A percentile compares a stretch with the other conserved stretches of the same genome.
Conservation (phyloP, 371 early-diverging fungal species). For the Dichotomocladium elegans region DNA sequence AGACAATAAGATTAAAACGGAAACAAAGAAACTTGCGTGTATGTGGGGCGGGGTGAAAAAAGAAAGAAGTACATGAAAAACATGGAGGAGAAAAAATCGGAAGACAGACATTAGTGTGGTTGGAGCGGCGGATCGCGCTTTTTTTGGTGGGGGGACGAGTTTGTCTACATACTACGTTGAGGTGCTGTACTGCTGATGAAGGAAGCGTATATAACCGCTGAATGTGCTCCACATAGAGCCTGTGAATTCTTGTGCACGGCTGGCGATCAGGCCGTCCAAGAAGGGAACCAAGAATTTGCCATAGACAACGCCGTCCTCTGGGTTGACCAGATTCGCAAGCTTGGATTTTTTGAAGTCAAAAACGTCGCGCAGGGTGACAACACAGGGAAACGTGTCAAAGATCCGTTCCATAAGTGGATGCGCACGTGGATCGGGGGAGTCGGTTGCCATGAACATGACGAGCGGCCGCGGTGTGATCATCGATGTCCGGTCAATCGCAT, state of each 20-base stretch:
- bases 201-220: slow-evolving; percentile 22
- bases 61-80: no score
- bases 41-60: no score
- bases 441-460: slow-evolving; percentile 43
- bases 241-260: slow-evolving; percentile 30
- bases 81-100: no score
- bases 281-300: slow-evolving; percentile 38
- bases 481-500: slow-evolving; percentile 17
- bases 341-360: slow-evolving; percentile 20
- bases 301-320: slow-evolving; percentile 25
- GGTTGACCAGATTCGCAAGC: slow-evolving; percentile 27
- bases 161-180: no score
- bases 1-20: no score
- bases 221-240: slow-evolving; percentile 33
- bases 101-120: no score
- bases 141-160: no score
- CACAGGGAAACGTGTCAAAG: slow-evolving; percentile 31
- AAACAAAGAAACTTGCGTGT: no score
- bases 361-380: slow-evolving; percentile 34
- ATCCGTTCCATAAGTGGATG: slow-evolving; percentile 12
- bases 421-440: slow-evolving; percentile 23
- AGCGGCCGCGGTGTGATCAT: slow-evolving; percentile 19
- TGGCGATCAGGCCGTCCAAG: slow-evolving; percentile 43
- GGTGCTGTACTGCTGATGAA: slow-evolving; percentile 12
- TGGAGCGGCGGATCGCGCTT: no score